Percentiles rank a stretch among this genome's conserved stretches.
phyloP scores from a whole-genome alignment of 2,329 filamentous ascomycete genomes.

The Helotiales sp. region DNA sequence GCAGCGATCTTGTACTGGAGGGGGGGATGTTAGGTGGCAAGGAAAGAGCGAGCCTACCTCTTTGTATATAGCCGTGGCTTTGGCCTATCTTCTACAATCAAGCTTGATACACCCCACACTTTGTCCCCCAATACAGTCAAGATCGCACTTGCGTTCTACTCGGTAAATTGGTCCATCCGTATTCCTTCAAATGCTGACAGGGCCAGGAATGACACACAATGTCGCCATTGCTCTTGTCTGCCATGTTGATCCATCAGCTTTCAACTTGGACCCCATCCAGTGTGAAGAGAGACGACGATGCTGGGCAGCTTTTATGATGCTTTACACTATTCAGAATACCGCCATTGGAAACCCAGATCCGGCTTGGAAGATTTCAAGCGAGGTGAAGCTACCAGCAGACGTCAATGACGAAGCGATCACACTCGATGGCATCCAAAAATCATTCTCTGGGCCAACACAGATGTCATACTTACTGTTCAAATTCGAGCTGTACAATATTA shows the following conservation, averaged over 20 bases:
- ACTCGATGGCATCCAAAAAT: not conserved
- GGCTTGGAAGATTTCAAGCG: not conserved
- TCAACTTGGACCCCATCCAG: constrained; percentile 23
- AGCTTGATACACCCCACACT: too few species aligned
- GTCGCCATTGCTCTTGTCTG: constrained; percentile 24
- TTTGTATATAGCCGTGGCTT: too few species aligned
- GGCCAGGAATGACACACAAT: constrained; percentile 24
- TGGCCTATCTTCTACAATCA: too few species aligned
- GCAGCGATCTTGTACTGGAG: too few species aligned
- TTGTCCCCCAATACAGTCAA: too few species aligned
- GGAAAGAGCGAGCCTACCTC: too few species aligned
- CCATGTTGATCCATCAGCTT: constrained; percentile 21
- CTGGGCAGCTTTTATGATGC: constrained; percentile 29
- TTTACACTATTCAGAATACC: constrained; percentile 27
- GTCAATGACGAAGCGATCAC: constrained; percentile 20
- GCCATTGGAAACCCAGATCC: constrained; percentile 21
- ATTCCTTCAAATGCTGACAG: not conserved
- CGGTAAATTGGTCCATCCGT: constrained; percentile 2
- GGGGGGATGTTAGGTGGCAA: too few species aligned
- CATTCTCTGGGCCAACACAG: constrained; percentile 17
- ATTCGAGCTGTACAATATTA: constrained; percentile 26
- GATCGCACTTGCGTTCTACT: constrained; percentile 26
- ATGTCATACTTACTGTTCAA: constrained; percentile 30
- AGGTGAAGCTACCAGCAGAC: constrained; percentile 22
- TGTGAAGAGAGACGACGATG: constrained; percentile 26